Evolutionary conservation across 1,284 basidiomycete genomes (phyloP), one percentile per base, ranked within the genome.

Genomic region (Stygiomarasmius scandens): DNA sequence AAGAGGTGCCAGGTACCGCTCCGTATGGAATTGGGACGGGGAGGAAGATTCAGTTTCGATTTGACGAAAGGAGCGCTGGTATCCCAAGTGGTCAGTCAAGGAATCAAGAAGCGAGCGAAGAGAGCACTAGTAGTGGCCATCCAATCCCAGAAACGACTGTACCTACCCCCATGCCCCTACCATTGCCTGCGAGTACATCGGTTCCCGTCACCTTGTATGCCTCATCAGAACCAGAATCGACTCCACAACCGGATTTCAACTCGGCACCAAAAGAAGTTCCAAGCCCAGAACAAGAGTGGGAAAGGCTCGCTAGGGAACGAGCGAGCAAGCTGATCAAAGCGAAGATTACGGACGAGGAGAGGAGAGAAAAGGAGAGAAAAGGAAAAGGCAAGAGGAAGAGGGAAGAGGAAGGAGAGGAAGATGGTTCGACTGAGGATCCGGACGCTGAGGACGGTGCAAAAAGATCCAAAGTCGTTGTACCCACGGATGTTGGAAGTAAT

Each of bases 401-500:
- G 50, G 45, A 32, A 16, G 22, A 53, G 23, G 45, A 53, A 50
- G 23, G 45, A 52, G 48, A 57, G 27, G 48, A 41, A 43, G 58
- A 52, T 43, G 49, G 54, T 41, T 16, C 38, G 5, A 6, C 38
- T 41, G 38, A 41, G 38, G 29, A 32, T 6, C 29, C 5, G 22
- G 52, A 50, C 3, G 29, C 27, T 24, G 50, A 44, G 24, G 11
- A 19, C 19, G 44, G 4, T n/a, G n/a, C n/a, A 45, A 60, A 57
- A 60, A 55, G 50, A 55, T 55, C 48, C 19, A 55, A 45, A 62
- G 65, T 45, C 38, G 56, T 60, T 14, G 58, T 71, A 8, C 71
- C 73, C 12, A 69, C 73, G 14, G 66, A 69, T 3, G 70, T 69
- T 46, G 68, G 71, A 1, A 73, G 74, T 23, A 65, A 63, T 19